phyloP scores from a whole-genome alignment of 2,329 filamentous ascomycete species.

The Pseudocercospora vitis region DNA sequence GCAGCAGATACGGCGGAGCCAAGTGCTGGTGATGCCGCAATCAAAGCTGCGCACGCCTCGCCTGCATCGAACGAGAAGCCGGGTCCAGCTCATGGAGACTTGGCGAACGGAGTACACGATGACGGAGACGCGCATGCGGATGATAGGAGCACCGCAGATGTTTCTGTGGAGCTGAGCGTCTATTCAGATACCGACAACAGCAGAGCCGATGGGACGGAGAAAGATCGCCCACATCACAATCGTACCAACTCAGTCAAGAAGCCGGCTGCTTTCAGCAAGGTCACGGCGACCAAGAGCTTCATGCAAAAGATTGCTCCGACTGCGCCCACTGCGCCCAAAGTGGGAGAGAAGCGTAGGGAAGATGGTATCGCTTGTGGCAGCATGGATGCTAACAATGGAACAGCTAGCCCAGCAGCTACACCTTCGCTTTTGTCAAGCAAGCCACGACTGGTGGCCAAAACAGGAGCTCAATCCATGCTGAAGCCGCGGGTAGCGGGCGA shows the following conservation, averaged over 20 bases:
- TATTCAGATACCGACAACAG: slow-evolving; percentile 76
- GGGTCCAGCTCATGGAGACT: slow-evolving; percentile 13
- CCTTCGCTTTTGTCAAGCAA: slow-evolving; percentile 49
- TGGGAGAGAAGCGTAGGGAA: slow-evolving; percentile 55
- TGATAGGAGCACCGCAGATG: slow-evolving; percentile 61
- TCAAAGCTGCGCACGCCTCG: slow-evolving; percentile 10
- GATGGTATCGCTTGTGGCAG: background rate
- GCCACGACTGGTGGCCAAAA: slow-evolving; percentile 74
- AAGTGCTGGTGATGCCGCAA: slow-evolving; percentile 37
- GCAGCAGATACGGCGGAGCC: slow-evolving; percentile 31
- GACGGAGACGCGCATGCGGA: slow-evolving; percentile 48
- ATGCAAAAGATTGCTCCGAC: slow-evolving; percentile 68
- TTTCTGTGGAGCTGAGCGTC: slow-evolving; percentile 68
- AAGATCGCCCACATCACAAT: slow-evolving; percentile 58
- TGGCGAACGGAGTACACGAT: slow-evolving; percentile 30
- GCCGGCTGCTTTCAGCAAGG: slow-evolving; percentile 75
- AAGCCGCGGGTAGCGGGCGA: slow-evolving; percentile 38
- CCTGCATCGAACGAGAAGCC: slow-evolving; percentile 14
- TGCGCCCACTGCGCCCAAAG: slow-evolving; percentile 49
- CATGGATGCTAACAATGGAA: slow-evolving; percentile 18
- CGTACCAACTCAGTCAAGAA: slow-evolving; percentile 67
- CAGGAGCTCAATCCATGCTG: slow-evolving; percentile 57
- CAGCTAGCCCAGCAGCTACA: slow-evolving; percentile 51
- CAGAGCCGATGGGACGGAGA: slow-evolving; percentile 55
- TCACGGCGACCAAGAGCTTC: slow-evolving; percentile 83